Conservation (phyloP, 192 early-diverging fungal species). For the Gigaspora rosea region DNA sequence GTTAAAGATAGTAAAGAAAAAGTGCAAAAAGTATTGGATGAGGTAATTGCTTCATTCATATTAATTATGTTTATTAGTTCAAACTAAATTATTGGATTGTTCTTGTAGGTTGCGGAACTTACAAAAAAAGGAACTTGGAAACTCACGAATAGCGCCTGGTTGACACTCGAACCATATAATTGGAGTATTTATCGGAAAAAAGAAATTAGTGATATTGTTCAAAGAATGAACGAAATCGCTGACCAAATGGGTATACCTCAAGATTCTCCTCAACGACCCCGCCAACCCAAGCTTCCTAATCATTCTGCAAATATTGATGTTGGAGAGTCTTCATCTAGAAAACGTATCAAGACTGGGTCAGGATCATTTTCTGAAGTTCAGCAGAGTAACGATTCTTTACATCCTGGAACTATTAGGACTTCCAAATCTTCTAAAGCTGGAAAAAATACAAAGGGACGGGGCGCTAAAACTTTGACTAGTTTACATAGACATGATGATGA, state of each 20-base stretch:
- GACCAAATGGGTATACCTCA: not conserved
- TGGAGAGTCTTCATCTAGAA: too few relatives aligned
- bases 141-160: not conserved
- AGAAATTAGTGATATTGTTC: not conserved
- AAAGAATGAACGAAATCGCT: not conserved
- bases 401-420: too few relatives aligned
- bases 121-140: not conserved
- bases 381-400: too few relatives aligned
- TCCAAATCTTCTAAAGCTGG: too few relatives aligned
- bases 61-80: not conserved
- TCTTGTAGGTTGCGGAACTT: not conserved
- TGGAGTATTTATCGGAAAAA: not conserved
- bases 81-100: not conserved
- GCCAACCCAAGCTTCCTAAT: not conserved
- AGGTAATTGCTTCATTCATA: not conserved
- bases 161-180: not conserved
- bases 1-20: not conserved
- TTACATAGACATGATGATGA: too few relatives aligned
- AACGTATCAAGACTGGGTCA: too few relatives aligned
- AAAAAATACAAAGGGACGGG: too few relatives aligned
- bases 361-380: too few relatives aligned
- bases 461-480: too few relatives aligned
- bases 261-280: not conserved
- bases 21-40: not conserved
- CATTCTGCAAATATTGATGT: too few relatives aligned